A percentile compares a stretch with the other conserved stretches of the same genome.
These are phyloP conservation scores for Alternaria panax DNA, from an alignment of 2,329 filamentous ascomycete genomes.

Conservation along the genomic window DNA sequence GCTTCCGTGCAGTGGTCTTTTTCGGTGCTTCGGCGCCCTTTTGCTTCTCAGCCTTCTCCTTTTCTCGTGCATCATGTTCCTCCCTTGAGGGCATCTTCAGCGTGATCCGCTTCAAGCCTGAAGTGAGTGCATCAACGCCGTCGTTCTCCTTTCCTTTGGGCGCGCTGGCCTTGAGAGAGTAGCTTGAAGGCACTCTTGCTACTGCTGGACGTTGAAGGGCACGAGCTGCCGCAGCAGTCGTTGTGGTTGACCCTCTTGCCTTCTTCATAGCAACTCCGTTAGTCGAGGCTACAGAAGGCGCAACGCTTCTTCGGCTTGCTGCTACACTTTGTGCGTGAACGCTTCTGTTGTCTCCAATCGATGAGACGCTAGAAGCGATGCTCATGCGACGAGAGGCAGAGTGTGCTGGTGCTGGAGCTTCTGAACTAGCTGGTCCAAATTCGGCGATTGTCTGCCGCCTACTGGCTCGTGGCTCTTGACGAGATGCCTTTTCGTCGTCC, in stretches of 20 bases:
- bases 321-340: slow-evolving; percentile 48
- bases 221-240: slow-evolving; percentile 47
- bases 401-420: slow-evolving; percentile 33
- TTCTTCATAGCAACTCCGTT: slow-evolving; percentile 65
- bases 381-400: slow-evolving; percentile 53
- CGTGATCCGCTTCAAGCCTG: slow-evolving; percentile 65
- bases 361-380: slow-evolving; percentile 54
- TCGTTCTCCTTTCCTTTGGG: slow-evolving; percentile 40
- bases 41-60: slow-evolving; percentile 53
- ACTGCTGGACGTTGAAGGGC: slow-evolving; percentile 50
- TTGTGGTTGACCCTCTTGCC: slow-evolving; percentile 57
- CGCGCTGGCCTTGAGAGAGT: slow-evolving; percentile 32
- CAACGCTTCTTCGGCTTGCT: slow-evolving; percentile 47
- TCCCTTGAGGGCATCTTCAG: slow-evolving; percentile 65
- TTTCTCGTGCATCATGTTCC: slow-evolving; percentile 63
- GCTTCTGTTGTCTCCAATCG: slow-evolving; percentile 43
- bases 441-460: slow-evolving; percentile 53
- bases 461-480: slow-evolving; percentile 35
- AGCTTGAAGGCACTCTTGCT: slow-evolving; percentile 51
- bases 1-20: slow-evolving; percentile 38
- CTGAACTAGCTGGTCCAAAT: slow-evolving; percentile 35
- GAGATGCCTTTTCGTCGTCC: slow-evolving; percentile 42
- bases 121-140: slow-evolving; percentile 59
- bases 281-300: slow-evolving; percentile 25
- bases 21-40: slow-evolving; percentile 45